Evolutionary conservation across 2,329 filamentous ascomycete genomes (phyloP).

Genomic region (Fusarium paranaense): DNA sequence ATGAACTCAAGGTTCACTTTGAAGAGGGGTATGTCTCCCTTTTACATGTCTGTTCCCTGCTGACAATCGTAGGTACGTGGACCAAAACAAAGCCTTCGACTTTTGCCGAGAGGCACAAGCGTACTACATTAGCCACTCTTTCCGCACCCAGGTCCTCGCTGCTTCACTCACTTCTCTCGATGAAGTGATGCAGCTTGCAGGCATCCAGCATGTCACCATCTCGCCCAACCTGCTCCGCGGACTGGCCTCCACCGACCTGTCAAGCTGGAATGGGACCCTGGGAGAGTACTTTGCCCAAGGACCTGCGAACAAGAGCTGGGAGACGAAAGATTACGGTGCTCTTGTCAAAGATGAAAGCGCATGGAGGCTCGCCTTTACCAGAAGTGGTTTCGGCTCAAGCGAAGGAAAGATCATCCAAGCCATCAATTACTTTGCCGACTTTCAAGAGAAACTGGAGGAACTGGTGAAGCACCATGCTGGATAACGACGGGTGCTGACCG

Average conservation of each 20-base stretch:
- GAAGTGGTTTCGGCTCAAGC: conserved; percentile 58
- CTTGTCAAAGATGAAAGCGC: conserved; percentile 55
- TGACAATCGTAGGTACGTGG: conserved; percentile 55
- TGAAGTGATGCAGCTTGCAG: conserved; percentile 69
- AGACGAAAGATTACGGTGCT: conserved; percentile 34
- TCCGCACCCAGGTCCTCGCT: conserved; percentile 64
- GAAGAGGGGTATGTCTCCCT: conserved; percentile 55
- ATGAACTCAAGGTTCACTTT: conserved; percentile 73
- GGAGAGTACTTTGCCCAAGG: conserved; percentile 47
- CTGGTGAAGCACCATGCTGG: conserved; percentile 46
- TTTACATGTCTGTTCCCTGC: neutral
- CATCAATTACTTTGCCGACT: conserved; percentile 68
- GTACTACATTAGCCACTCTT: conserved; percentile 59
- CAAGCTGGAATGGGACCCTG: conserved; percentile 46
- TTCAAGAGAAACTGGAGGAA: conserved; percentile 64
- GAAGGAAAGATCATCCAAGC: conserved; percentile 66
- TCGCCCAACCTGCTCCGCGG: conserved; percentile 63
- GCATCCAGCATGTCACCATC: conserved; percentile 70
- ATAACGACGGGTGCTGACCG: neutral
- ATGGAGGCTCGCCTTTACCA: conserved; percentile 64
- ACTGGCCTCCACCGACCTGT: conserved; percentile 54
- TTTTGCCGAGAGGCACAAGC: conserved; percentile 64
- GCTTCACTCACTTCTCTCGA: conserved; percentile 68
- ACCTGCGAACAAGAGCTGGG: conserved; percentile 44
- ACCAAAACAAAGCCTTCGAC: conserved; percentile 61